phyloP scores from a whole-genome alignment of 225 moss, liverwort and hornwort species.

The Straminergon stramineum region DNA sequence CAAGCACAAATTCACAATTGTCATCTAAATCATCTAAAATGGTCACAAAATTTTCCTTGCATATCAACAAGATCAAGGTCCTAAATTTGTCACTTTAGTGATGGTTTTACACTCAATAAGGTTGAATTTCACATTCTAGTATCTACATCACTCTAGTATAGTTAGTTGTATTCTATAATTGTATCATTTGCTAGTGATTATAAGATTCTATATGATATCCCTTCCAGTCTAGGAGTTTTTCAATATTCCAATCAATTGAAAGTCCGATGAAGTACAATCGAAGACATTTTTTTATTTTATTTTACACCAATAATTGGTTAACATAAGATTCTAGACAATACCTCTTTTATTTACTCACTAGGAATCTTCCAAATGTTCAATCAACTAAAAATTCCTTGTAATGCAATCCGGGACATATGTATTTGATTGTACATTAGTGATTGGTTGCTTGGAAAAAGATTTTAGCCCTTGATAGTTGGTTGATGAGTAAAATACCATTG shows the following conservation, averaged over 20 bases:
- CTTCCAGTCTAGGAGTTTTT: background rate
- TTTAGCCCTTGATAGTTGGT: accelerated
- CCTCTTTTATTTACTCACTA: background rate
- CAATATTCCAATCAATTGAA: background rate
- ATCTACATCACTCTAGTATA: too few species aligned
- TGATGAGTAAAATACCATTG: too few species aligned
- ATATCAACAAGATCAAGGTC: too few species aligned
- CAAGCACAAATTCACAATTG: background rate
- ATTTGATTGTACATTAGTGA: background rate
- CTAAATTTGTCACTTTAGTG: background rate
- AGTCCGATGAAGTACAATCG: background rate
- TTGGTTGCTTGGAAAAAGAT: background rate
- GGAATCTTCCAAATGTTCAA: background rate
- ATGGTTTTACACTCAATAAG: background rate
- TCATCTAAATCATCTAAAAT: background rate
- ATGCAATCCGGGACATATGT: background rate
- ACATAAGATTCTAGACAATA: too few species aligned
- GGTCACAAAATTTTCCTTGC: background rate
- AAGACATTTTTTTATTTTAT: background rate
- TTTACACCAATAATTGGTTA: background rate
- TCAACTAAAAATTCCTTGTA: background rate
- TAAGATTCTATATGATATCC: background rate
- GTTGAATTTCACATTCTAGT: background rate
- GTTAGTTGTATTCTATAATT: too few species aligned
- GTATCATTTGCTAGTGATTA: background rate